These are phyloP conservation scores for Cornus kousa DNA, from an alignment of 148 eudicot species.

Conservation along the genomic window DNA sequence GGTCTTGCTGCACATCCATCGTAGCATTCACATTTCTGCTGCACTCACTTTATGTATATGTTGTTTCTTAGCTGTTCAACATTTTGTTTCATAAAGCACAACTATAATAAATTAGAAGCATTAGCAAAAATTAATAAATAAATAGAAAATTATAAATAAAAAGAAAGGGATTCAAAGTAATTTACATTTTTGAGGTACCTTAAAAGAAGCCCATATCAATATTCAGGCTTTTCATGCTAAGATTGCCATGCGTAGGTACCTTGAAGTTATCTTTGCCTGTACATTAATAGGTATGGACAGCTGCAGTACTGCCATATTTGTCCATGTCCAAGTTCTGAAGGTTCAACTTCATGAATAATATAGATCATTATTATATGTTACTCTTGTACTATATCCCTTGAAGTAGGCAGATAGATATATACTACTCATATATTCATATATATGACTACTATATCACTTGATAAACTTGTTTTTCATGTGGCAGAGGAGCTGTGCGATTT, in stretches of 20 bases:
- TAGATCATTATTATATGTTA: not conserved
- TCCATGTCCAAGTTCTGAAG: not conserved
- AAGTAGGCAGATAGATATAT: no score
- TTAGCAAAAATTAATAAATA: no score
- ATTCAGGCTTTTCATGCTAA: not conserved
- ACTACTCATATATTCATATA: not conserved
- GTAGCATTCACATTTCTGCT: no score
- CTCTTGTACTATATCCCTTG: not conserved
- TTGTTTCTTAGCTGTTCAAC: no score
- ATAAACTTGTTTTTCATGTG: conserved; percentile 22
- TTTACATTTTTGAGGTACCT: no score
- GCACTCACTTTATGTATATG: no score
- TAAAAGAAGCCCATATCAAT: not conserved
- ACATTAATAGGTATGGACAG: not conserved
- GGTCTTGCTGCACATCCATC: no score
- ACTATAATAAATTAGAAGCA: no score
- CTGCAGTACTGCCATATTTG: not conserved
- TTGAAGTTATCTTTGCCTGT: not conserved
- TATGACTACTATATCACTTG: not conserved
- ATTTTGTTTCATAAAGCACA: no score
- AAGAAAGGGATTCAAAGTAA: no score
- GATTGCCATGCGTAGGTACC: not conserved
- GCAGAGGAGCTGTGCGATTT: conserved; percentile 97
- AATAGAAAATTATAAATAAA: no score
- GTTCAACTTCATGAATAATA: not conserved